Base-by-base conservation (phyloP, 192 early-diverging fungal genomes). In the Phycomyces blakesleeanus region DNA sequence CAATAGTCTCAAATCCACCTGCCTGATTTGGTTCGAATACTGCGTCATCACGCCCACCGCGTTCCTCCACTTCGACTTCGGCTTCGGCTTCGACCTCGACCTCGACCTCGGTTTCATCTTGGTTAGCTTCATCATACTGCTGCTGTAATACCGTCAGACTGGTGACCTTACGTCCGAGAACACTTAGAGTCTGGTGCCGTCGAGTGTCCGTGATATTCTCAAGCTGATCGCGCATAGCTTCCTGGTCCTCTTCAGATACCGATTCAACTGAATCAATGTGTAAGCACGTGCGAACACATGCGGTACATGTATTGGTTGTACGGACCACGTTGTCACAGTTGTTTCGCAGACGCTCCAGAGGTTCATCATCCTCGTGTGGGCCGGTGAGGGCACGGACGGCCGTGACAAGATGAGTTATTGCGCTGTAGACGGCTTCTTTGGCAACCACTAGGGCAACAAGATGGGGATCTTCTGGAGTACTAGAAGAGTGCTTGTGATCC, bases 401-500 rank as follows among this genome's bases (percentile, higher is more conserved):
- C 0, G 73, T 69, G 14, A 75, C 73, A 3, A 75, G 50, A 55
- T 70, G 69, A 1, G 73, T 75, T 6, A 68, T 69, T 3, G 68
- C 59, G 22, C 61, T 76, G 55, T 76, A 71, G 0, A 76, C 59
- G n/a, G 64, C 65, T 38, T 76, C 74, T 25, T 76, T 76, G 16
- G 74, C 47, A 14, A 76, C 12, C 1, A 71, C 51, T n/a, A 76
- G 25, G 3, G 68, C 42, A 7, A 76, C 57, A 21, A 76, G 34
- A 15, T 66, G 60, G 2, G 74, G 65, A 21, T 76, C 65, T 51
- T 69, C 61, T 0, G 56, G 60, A 14, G 64, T 60, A 29, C 51
- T 47, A 14, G 57, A 54, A n/a, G 20, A 51, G 10, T 44, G 52
- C 27, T 59, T 59, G 55, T 71, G 53, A 29, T 55, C 72, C 12